A percentile compares a stretch with the other conserved stretches of the same genome.
Conservation (phyloP, 2,329 filamentous ascomycete species). For the Trichoderma koningii region DNA sequence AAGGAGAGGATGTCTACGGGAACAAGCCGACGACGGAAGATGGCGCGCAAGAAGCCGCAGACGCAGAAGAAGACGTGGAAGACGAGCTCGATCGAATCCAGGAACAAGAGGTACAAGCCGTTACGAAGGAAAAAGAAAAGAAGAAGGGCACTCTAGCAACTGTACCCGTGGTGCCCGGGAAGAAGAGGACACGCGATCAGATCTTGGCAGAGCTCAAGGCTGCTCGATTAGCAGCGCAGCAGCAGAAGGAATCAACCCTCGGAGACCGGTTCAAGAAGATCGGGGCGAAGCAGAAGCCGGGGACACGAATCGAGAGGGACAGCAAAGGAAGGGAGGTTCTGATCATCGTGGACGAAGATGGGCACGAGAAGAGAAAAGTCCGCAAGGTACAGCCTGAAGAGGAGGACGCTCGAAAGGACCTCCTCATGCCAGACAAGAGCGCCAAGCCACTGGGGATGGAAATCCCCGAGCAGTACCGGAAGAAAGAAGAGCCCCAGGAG, state of each 20-base stretch:
- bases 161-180: slow-evolving; percentile 53
- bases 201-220: slow-evolving; percentile 69
- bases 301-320: slow-evolving; percentile 62
- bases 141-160: slow-evolving; percentile 65
- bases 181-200: slow-evolving; percentile 66
- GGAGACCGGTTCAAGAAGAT: slow-evolving; percentile 67
- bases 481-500: slow-evolving; percentile 50
- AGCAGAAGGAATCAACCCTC: slow-evolving; percentile 53
- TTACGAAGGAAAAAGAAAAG: slow-evolving; percentile 55
- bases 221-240: slow-evolving; percentile 60
- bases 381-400: slow-evolving; percentile 52
- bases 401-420: slow-evolving; percentile 43
- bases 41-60: slow-evolving; percentile 31
- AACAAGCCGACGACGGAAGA: slow-evolving; percentile 37
- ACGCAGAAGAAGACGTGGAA: slow-evolving; percentile 53
- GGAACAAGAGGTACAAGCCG: slow-evolving; percentile 54
- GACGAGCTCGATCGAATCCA: slow-evolving; percentile 66
- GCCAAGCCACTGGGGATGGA: slow-evolving; percentile 65
- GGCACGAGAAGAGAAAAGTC: slow-evolving; percentile 66
- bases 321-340: slow-evolving; percentile 63
- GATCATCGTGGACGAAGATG: slow-evolving; percentile 67
- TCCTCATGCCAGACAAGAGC: slow-evolving; percentile 58
- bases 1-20: slow-evolving; percentile 68
- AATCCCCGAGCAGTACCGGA: slow-evolving; percentile 60
- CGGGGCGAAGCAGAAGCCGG: slow-evolving; percentile 54